Conservation (phyloP, 352 stramenopile genomes). For the Globisporangium nagaii region DNA sequence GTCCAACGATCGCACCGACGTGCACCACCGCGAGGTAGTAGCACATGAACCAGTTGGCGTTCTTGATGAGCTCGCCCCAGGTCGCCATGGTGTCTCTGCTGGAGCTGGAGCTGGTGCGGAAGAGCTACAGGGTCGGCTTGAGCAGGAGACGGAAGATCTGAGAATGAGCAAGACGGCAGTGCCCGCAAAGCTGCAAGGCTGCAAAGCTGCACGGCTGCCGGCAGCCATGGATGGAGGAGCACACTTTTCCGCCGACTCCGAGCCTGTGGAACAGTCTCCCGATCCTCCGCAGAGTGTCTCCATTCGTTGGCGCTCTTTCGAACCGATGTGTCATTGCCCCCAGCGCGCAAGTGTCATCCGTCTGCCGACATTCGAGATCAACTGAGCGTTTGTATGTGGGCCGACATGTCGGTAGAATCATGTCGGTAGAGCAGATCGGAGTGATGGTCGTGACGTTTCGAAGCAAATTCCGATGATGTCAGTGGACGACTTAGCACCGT, state of each 20-base stretch:
- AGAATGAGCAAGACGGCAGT: not conserved
- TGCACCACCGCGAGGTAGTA: constrained; percentile 97
- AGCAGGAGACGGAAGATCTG: not conserved
- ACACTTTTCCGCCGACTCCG: not conserved
- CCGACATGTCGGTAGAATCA: not conserved
- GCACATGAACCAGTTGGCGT: constrained; percentile 97
- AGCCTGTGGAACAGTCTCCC: not conserved
- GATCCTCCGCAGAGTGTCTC: not conserved
- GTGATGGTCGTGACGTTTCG: not conserved
- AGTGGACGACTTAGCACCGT: not conserved
- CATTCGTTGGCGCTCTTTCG: not conserved
- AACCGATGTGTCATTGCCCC: constrained; percentile 1
- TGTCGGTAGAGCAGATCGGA: not conserved
- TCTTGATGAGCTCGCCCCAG: constrained; percentile 34
- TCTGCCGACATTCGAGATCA: not conserved
- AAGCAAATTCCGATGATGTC: not conserved
- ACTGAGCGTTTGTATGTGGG: not conserved
- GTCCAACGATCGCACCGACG: constrained; percentile 81
- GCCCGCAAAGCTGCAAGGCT: no score
- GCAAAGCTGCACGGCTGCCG: no score
- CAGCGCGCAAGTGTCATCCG: not conserved
- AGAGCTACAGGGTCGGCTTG: not conserved
- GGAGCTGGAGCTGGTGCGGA: not conserved
- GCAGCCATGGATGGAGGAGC: not conserved
- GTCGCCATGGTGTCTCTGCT: constrained; percentile 8